Evolutionary conservation across 176 grass and related monocot species (phyloP), one percentile per base, ranked within the genome.

Genomic region (Puya raimondii): DNA sequence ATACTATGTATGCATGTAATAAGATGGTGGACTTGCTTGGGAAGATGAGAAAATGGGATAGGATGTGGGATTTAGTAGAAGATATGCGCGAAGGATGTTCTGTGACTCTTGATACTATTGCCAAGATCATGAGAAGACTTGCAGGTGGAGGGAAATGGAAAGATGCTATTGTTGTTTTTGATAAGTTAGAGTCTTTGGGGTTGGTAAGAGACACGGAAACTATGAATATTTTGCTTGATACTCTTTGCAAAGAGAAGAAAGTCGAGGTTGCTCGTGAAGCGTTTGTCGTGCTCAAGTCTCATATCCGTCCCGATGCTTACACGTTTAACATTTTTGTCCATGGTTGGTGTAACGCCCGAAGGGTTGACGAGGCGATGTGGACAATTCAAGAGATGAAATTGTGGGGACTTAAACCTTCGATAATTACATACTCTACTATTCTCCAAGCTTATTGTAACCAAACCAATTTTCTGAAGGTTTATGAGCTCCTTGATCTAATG

Each of bases 271-370:
- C 92, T 20, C 85, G 64, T 2, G 86, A 89, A 73, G 74, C 72
- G 49, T 83, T 87, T 80, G 13, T 68, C 0, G 73, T 80, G 68
- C 77, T 96, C 66, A 96, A 76, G 75, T 27, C 79, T 2, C 65
- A 80, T 70, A 84, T 96, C n/a, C 16, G 50, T 8, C 75, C 92
- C 27, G 68, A 91, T 80, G 80, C 80, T 15, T 86, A 86, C 68
- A 96, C 85, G 17, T 96, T 84, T 54, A 96, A 96, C 67, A 96
- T 96, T 71, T 88, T 91, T 12, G 72, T 96, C 59, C 88, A 91
- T 73, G 92, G 92, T 7, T 96, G 91, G 91, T 96, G 88, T 78
- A 91, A 76, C 47, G 66, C 70, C 1, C 47, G 54, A 8, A 96
- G 54, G 53, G 84, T 88, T 13, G 85, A 91, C 23, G 92, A 96